These are phyloP conservation scores for Xylaria sp. DNA, from an alignment of 2,329 filamentous ascomycete species.

Conservation along the genomic window DNA sequence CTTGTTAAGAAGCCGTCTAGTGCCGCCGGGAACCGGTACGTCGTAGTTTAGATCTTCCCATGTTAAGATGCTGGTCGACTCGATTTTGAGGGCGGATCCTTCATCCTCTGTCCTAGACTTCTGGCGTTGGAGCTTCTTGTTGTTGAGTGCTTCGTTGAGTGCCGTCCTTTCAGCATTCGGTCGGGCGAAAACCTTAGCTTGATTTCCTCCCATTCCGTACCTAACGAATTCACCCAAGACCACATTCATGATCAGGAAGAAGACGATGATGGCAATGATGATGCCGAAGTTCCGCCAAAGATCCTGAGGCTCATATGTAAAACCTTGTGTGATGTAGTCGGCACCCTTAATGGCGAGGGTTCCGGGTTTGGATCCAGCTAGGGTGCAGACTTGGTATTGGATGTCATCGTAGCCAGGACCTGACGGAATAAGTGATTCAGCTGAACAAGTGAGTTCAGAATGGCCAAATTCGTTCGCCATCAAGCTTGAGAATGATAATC, in stretches of 20 bases:
- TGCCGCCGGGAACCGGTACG: slow-evolving; percentile 68
- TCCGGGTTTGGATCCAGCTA: slow-evolving; percentile 76
- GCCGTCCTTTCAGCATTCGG: slow-evolving; percentile 73
- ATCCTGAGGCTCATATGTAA: slow-evolving; percentile 72
- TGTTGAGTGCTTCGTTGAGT: slow-evolving; percentile 70
- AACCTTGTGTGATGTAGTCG: slow-evolving; percentile 75
- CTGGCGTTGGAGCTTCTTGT: slow-evolving; percentile 67
- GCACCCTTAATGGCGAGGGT: slow-evolving; percentile 70
- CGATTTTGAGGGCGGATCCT: slow-evolving; percentile 63
- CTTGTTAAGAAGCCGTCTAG: slow-evolving; percentile 64
- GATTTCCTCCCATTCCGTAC: slow-evolving; percentile 82
- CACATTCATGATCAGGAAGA: slow-evolving; percentile 80
- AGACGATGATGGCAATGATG: slow-evolving; percentile 76
- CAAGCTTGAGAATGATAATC: slow-evolving; percentile 77
- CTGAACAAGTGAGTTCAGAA: slow-evolving; percentile 74
- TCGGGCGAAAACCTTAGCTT: slow-evolving; percentile 79
- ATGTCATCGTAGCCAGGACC: slow-evolving; percentile 77
- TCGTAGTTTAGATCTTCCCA: slow-evolving; percentile 89
- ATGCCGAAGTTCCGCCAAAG: slow-evolving; percentile 90
- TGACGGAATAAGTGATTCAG: slow-evolving; percentile 74
- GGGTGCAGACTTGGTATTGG: slow-evolving; percentile 81
- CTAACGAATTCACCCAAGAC: slow-evolving; percentile 81
- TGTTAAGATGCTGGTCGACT: slow-evolving; percentile 76
- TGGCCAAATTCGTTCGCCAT: slow-evolving; percentile 89
- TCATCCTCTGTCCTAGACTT: slow-evolving; percentile 58